These are phyloP conservation scores for Strobilomyces confusus DNA, from an alignment of 768 basidiomycete species.

Conservation along the genomic window DNA sequence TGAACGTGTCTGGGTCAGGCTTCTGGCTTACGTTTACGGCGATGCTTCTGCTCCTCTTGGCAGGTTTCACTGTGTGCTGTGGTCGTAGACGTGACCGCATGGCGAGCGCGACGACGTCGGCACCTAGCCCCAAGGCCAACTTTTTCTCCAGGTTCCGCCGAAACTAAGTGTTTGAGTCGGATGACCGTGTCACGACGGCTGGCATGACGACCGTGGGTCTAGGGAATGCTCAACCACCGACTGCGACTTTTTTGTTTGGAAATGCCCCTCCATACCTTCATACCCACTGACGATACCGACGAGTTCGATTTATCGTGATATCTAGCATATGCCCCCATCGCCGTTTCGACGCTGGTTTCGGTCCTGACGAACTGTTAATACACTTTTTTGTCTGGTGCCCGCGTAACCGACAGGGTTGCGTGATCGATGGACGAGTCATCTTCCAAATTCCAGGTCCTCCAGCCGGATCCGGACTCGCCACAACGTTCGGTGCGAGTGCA, in stretches of 20 bases:
- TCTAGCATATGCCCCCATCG: constrained; percentile 3
- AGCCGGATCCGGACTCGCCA: too few relatives aligned
- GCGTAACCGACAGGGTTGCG: too few relatives aligned
- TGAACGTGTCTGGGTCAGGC: constrained; percentile 35
- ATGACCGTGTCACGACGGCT: not conserved
- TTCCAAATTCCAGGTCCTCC: too few relatives aligned
- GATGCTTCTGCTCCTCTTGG: constrained; percentile 59
- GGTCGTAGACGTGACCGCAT: constrained; percentile 57
- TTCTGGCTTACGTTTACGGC: constrained; percentile 75
- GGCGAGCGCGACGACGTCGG: constrained; percentile 32
- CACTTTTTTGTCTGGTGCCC: not conserved
- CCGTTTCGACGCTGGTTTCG: not conserved
- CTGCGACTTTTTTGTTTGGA: not conserved
- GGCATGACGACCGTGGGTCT: not conserved
- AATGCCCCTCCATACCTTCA: constrained; percentile 2
- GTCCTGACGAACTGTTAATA: constrained; percentile 8
- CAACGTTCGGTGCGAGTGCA: too few relatives aligned
- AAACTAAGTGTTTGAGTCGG: constrained; percentile 18
- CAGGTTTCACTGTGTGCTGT: constrained; percentile 67
- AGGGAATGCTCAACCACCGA: not conserved
- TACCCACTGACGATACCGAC: constrained; percentile 1
- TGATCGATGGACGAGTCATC: too few relatives aligned
- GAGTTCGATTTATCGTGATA: constrained; percentile 10
- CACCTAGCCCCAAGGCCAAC: constrained; percentile 19
- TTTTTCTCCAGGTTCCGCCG: constrained; percentile 39